Evolutionary conservation across 495 filamentous ascomycete genomes (phyloP).

Genomic region (Pyrenula aspistea): DNA sequence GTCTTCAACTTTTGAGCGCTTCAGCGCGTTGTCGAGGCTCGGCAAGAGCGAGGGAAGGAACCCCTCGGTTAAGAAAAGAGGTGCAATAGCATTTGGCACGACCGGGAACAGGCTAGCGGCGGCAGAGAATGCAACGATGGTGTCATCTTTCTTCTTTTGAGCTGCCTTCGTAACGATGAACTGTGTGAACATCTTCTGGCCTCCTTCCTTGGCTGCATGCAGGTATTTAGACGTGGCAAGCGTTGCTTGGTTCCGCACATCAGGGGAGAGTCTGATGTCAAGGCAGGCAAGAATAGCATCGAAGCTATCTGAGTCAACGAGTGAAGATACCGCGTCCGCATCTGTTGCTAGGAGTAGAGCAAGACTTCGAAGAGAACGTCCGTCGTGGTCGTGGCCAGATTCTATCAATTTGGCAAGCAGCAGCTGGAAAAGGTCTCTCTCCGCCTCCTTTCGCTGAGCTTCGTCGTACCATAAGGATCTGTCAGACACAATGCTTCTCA

Average conservation of each 20-base stretch:
- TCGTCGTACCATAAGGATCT: constrained; percentile 43
- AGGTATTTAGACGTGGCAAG: constrained; percentile 70
- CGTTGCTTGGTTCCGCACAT: constrained; percentile 61
- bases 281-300: constrained; percentile 68
- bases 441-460: constrained; percentile 30
- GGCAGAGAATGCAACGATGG: constrained; percentile 75
- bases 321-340: constrained; percentile 41
- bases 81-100: constrained; percentile 52
- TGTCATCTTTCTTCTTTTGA: constrained; percentile 41
- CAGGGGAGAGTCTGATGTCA: constrained; percentile 58
- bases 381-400: constrained; percentile 45
- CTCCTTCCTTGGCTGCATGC: constrained; percentile 56
- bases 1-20: constrained; percentile 66
- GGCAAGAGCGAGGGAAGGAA: constrained; percentile 62
- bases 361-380: constrained; percentile 48
- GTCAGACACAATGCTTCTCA: constrained; percentile 46
- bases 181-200: constrained; percentile 48
- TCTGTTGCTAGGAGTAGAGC: constrained; percentile 50
- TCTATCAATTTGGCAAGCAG: constrained; percentile 54
- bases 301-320: constrained; percentile 67
- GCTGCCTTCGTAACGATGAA: constrained; percentile 49
- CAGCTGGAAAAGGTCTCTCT: constrained; percentile 54
- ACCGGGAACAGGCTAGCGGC: constrained; percentile 80
- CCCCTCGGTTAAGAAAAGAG: constrained; percentile 72
- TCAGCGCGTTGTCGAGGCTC: constrained; percentile 59